A percentile compares a stretch with the other conserved stretches of the same genome.
phyloP scores from a whole-genome alignment of 2,329 filamentous ascomycete species.

The Fusarium verticillioides region DNA sequence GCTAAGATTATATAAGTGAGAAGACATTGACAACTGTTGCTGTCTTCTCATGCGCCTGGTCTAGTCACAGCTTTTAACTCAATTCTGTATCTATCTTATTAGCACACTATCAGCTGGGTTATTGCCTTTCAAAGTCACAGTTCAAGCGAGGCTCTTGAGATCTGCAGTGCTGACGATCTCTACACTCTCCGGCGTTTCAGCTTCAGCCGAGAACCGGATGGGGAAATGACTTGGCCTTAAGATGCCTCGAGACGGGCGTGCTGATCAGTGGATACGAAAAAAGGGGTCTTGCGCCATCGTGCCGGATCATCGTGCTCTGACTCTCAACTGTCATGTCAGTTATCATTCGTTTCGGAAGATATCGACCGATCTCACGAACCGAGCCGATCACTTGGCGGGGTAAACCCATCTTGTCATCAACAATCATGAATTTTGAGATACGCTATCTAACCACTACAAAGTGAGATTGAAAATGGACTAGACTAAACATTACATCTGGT shows the following conservation, averaged over 20 bases:
- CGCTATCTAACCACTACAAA: not conserved
- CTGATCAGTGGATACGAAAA: not conserved
- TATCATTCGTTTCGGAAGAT: not conserved
- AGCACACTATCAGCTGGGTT: too few species aligned
- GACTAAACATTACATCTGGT: not conserved
- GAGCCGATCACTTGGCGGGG: too few species aligned
- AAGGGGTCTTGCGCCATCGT: not conserved
- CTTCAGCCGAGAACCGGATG: too few species aligned
- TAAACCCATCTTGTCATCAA: not conserved
- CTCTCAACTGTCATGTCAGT: not conserved
- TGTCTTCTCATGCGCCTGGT: too few species aligned
- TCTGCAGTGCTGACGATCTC: too few species aligned
- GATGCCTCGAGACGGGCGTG: not conserved
- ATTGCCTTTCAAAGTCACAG: too few species aligned
- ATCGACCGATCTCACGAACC: not conserved
- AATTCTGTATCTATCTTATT: too few species aligned
- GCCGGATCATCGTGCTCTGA: not conserved
- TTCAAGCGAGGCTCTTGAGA: too few species aligned
- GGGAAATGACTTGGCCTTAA: fast-evolving
- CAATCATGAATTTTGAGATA: not conserved
- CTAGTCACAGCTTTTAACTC: too few species aligned
- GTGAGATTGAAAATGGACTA: not conserved
- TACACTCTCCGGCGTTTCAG: too few species aligned
- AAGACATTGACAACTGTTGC: too few species aligned
- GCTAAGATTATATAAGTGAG: too few species aligned